Percentiles rank a stretch among this genome's conserved stretches.
Conservation (phyloP, 129 eudicot genomes). For the Escallonia herrerae region DNA sequence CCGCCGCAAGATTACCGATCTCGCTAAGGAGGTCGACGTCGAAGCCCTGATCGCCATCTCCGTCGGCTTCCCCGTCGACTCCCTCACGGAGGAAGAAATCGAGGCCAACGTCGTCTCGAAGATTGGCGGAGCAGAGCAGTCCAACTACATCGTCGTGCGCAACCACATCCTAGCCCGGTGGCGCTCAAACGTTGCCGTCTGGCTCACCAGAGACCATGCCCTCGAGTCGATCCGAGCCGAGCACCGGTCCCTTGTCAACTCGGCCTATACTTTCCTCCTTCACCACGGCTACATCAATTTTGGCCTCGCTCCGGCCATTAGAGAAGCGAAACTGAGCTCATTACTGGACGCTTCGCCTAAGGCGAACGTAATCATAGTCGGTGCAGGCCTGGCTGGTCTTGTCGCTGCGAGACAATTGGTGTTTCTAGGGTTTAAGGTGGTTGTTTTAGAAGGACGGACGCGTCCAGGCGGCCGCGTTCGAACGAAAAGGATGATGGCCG, state of each 20-base stretch:
- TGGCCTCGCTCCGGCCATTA: conserved; percentile 71
- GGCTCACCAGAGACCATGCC: conserved; percentile 68
- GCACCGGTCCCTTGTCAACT: conserved; percentile 56
- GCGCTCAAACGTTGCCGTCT: conserved; percentile 63
- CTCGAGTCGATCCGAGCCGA: conserved; percentile 73
- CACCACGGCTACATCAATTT: conserved; percentile 84
- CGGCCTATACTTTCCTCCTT: conserved; percentile 62
- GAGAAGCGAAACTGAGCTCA: conserved; percentile 36
- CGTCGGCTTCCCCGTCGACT: conserved; percentile 80
- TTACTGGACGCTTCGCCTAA: conserved; percentile 30
- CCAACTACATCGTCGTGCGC: conserved; percentile 71
- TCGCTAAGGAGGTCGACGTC: conserved; percentile 54
- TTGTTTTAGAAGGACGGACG: conserved; percentile 66
- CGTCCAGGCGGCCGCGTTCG: conserved; percentile 88
- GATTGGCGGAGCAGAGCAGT: conserved; percentile 70
- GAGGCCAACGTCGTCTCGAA: conserved; percentile 63
- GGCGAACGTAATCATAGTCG: conserved; percentile 56
- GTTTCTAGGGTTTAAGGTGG: conserved; percentile 79
- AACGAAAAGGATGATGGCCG: conserved; percentile 52
- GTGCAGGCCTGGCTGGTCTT: conserved; percentile 84
- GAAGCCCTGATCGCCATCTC: conserved; percentile 85
- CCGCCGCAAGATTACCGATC: conserved; percentile 37
- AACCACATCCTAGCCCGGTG: conserved; percentile 80
- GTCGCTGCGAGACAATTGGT: conserved; percentile 82
- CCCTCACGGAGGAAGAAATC: conserved; percentile 86